Conservation (phyloP, 2,329 filamentous ascomycete species). For the Triangularia verruculosa region DNA sequence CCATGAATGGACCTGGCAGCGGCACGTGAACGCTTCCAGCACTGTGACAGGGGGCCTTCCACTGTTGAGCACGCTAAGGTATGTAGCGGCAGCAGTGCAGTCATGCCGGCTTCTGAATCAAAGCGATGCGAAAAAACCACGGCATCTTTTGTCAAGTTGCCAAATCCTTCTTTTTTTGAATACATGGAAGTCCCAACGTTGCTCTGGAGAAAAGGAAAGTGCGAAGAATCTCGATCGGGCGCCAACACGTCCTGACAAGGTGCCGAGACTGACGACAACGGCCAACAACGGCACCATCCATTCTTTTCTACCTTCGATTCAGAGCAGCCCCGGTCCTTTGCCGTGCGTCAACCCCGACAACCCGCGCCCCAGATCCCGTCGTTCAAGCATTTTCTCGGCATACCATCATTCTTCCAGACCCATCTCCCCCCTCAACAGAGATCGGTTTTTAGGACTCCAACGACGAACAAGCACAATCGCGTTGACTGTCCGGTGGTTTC, state of each 20-base stretch:
- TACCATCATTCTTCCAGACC: conserved; percentile 10
- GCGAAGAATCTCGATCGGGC: conserved; percentile 13
- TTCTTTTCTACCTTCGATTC: conserved; percentile 12
- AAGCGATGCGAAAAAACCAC: conserved; percentile 17
- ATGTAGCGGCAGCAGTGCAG: conserved; percentile 11
- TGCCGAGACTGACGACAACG: conserved; percentile 26
- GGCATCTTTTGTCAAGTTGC: conserved; percentile 2
- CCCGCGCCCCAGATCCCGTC: conserved; percentile 6
- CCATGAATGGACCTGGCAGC: conserved; percentile 11
- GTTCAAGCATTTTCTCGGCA: conserved; percentile 21
- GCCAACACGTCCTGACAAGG: conserved; percentile 12
- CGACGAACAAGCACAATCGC: neutral
- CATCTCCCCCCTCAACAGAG: neutral
- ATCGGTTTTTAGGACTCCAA: neutral
- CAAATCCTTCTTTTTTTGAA: neutral
- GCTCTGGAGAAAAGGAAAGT: neutral
- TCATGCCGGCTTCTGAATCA: conserved; percentile 10
- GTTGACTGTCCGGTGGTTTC: too few relatives aligned
- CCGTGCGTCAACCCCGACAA: conserved; percentile 12
- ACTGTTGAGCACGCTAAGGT: conserved; percentile 25
- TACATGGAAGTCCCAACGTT: neutral
- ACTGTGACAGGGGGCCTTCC: conserved; percentile 21
- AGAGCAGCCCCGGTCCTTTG: conserved; percentile 18
- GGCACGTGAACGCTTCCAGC: conserved; percentile 25
- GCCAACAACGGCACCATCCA: neutral